Base-by-base conservation (phyloP, 805 yeast species). In the Barnettozyma siamensis region DNA sequence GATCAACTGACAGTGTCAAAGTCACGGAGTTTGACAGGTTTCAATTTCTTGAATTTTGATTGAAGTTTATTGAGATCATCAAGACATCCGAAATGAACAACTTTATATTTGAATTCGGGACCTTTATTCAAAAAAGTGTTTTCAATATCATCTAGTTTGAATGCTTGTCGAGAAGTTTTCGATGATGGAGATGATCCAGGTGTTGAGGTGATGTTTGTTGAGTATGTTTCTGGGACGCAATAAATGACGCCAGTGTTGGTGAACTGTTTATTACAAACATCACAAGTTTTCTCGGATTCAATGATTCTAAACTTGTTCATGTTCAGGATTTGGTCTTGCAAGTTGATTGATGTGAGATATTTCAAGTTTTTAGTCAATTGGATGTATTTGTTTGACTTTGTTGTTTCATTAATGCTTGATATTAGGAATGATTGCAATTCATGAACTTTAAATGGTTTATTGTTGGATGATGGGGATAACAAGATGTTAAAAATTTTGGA, bases 211-310 rank as follows among this genome's bases (percentile, higher is more conserved):
- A n/a, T n/a, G n/a, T n/a, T n/a, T n/a, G n/a, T n/a, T n/a, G n/a
- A n/a, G 59, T 55, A 13, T 52, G 17, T 26, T 62, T 28, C 20
- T 7, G 74, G 73, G 28, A 67, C 65, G 19, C 72, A 71, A 34
- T 76, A 66, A 26, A 79, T 60, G 1, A 82, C 76, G 35, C 76
- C 69, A 46, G 68, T 67, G 3, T 67, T 68, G 3, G 80, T 81
- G 27, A 83, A 62, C 11, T 65, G 58, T 49, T 78, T 79, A 18
- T 66, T 62, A 59, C 95, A 87, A 15, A 77, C 67, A 3, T 60
- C 52, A 55, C 95, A 87, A n/a, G 32, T 29, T n/a, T 40, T 31
- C 23, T 38, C 36, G 37, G 35, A 35, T 7, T 30, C 33, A 7
- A 31, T 9, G 5, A 32, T 20, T 15, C 24, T 18, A 17, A 35